Evolutionary conservation across 805 yeast genomes (phyloP), one percentile per base, ranked within the genome.

Genomic region (Kodamaea neixiangensis): DNA sequence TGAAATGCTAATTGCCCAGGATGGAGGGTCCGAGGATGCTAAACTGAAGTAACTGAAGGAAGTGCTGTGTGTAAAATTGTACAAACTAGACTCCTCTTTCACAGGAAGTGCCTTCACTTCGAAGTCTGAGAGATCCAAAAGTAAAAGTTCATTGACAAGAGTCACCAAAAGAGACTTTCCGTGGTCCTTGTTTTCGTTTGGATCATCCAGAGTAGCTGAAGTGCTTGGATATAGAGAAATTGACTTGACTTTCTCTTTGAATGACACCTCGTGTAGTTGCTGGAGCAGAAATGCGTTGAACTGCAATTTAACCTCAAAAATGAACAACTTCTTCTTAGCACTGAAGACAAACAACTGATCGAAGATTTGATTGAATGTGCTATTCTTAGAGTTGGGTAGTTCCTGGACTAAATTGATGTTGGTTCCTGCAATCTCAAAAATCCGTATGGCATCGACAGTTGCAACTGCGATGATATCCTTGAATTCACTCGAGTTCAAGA

Each of bases 21-120:
- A 57, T 2, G 56, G 49, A 1, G 75, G 73, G 1, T 70, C 70
- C 3, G 65, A 51, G 18, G 59, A 57, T 1, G 67, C 58, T 19
- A 73, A 58, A 7, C 76, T 76, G 56, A 74, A 74, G 54, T 73
- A 74, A 51, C 68, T 63, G 55, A 73, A 72, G 7, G 76, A 61
- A 18, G 69, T 58, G 43, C 55, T 56, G 20, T 60, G 63, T 9
- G 58, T 54, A 47, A 62, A 58, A 20, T 51, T 59, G 49, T 50
- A 54, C 34, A 59, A 45, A 22, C 47, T 53, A 2, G 58, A 44
- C 15, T 64, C 65, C 21, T 64, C 67, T 25, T 25, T 25, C 4
- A 58, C 42, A 2, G 59, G 56, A 3, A 67, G 41, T 2, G 58
- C 58, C 5, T 48, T 37, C 7, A 62, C 43, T 7, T 21, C 34